Conservation (phyloP, 1,139 yeast genomes). For the Saccharomycopsis hybrid region DNA sequence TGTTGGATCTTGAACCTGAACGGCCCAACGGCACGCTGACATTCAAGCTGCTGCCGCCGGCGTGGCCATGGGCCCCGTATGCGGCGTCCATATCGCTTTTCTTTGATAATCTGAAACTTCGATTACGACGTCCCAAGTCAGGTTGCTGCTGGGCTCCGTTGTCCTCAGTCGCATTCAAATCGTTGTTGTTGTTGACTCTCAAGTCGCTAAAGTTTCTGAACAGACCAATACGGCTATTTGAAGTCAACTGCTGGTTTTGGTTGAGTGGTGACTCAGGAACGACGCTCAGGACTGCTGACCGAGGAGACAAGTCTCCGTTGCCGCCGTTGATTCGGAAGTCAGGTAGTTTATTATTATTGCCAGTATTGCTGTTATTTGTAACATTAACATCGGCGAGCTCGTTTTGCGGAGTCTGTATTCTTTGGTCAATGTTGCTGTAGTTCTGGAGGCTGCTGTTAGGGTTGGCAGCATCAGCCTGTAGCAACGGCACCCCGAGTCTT, state of each 20-base stretch:
- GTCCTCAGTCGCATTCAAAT: not conserved
- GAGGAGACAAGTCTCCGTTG: not conserved
- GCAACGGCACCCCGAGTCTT: not conserved
- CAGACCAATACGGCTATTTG: too few species aligned
- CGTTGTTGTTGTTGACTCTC: not conserved
- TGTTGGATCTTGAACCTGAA: not conserved
- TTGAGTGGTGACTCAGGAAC: not conserved
- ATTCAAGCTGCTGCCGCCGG: not conserved
- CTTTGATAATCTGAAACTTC: slow-evolving; percentile 5
- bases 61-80: too few species aligned
- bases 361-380: not conserved
- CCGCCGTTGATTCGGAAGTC: too few species aligned
- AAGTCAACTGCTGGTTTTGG: not conserved
- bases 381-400: not conserved
- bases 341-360: too few species aligned
- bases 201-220: too few species aligned
- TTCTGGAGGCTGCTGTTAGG: too few species aligned
- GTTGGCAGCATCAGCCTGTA: too few species aligned
- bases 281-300: not conserved
- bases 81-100: too few species aligned
- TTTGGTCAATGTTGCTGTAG: not conserved
- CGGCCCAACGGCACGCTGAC: not conserved
- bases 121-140: slow-evolving; percentile 3
- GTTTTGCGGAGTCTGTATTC: not conserved
- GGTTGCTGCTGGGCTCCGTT: too few species aligned